Base-by-base conservation (phyloP, 257 asterid genomes). In the Fraxinus quadrangulata region DNA sequence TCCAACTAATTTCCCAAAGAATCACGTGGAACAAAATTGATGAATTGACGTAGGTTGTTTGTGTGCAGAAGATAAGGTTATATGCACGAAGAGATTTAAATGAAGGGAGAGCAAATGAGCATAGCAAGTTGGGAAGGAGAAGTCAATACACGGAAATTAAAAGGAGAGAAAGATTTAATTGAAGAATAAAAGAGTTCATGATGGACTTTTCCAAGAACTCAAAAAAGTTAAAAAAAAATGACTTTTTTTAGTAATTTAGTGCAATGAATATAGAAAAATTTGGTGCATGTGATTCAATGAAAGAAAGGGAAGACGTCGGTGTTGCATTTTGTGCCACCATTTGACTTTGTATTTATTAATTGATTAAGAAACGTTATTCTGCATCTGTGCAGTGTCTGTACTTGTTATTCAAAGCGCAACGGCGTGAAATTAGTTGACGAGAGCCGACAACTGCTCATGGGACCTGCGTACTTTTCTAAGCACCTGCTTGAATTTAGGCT, bases 141-240 rank as follows among this genome's bases (percentile, higher is more conserved):
- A 73, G 89, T 83, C 88, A 84, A 83, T 78, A 70, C 70, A 77
- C 16, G 84, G 75, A 78, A 59, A 78, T 79, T 87, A 88, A 76
- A 70, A 40, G 72, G 78, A 71, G 80, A 66, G 72, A 67, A 65
- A 28, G 63, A 42, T 14, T 37, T 7, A 42, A 42, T 13, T 49
- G 37, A 70, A 45, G 71, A 78, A 73, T 73, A 70, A 61, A 59
- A 47, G 19, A 42, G 77, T 34, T 67, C 75, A 79, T 10, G 13
- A 67, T 83, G 74, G 94, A 89, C 92, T 79, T 76, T 85, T 82
- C 84, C 28, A 78, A 76, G 66, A 76, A 75, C 74, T 83, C 14
- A 49, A 73, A 73, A 37, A 21, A 28, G 26, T 31, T 9, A 8
- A 77, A 16, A 77, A 16, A 33, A 65, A 24, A 24, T 68, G 79